Base-by-base conservation (phyloP, 139 green algal genomes). In the Closterium sp. region DNA sequence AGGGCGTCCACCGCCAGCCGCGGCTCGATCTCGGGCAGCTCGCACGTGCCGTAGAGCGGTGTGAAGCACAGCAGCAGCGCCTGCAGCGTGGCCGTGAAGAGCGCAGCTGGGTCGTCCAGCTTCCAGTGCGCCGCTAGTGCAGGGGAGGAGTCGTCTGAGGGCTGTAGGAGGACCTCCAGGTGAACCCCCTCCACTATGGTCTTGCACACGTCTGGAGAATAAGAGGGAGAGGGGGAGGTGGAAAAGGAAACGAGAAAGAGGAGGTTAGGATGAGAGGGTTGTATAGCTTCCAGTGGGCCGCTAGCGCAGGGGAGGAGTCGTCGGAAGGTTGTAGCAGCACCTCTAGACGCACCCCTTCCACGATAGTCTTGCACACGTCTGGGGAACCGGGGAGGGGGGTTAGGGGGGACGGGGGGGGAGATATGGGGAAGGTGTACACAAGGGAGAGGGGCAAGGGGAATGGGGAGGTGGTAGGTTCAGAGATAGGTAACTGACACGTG, bases 11-110 rank as follows among this genome's bases (percentile, higher is more conserved):
- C 38, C 1, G 91, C 91, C 22, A 94, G 32, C 5, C 91, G 31
- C 10, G 89, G 91, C 70, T 94, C 91, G 9, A 94, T 34, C 22
- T 94, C 91, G 0, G 90, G 90, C 27, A 93, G 22, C 10, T 90
- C 79, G 62, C 88, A 84, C 28, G 89, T 92, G 45, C 88, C 91
- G 85, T 92, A 92, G 27, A 94, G 88, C 13, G 89, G 88, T 29
- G 91, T 94, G 70, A 94, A 94, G 30, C 87, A 87, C 31, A 94
- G 38, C 19, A 92, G 87, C 34, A 94, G 86, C 42, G 91, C 45
- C 32, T 93, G 88, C 88, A 93, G 89, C 62, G 93, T 31, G n/a
- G 87, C 62, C 21, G 87, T 30, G 70, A 94, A 94, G 42, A 94
- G 91, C n/a, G 28, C 17, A 9, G n/a, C 88, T 9, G 88, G 91